Percentiles rank a stretch among this genome's conserved stretches.
These are phyloP conservation scores for Diaporthe sp. DNA, from an alignment of 2,329 filamentous ascomycete species.

Conservation along the genomic window DNA sequence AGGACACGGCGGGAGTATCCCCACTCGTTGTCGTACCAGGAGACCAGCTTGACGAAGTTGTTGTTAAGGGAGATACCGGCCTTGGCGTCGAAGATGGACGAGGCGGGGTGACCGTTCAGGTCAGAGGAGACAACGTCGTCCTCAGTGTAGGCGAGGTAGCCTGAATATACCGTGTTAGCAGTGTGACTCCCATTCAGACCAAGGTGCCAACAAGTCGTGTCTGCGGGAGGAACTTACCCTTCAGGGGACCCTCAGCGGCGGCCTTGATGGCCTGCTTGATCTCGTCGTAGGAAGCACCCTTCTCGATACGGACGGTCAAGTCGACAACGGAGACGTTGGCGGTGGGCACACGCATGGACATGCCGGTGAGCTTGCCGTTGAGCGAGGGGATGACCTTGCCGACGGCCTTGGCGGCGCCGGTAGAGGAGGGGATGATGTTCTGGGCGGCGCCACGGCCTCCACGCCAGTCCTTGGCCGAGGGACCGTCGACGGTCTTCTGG, in stretches of 20 bases:
- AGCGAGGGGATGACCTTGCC: constrained; percentile 99
- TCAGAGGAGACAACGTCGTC: constrained; percentile 96
- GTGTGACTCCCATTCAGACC: not conserved
- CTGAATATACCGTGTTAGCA: constrained; percentile 57
- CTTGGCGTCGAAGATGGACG: constrained; percentile 99
- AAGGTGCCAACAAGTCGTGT: not conserved
- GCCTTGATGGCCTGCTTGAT: constrained; percentile 95
- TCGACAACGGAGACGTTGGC: constrained; percentile 99
- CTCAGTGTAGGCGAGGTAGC: constrained; percentile 94
- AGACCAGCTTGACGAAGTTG: constrained; percentile 98
- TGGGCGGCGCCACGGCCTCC: constrained; percentile 98
- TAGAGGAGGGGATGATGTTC: constrained; percentile 99
- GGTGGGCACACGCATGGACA: constrained; percentile 99
- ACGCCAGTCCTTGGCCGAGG: constrained; percentile 98
- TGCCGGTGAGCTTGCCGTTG: constrained; percentile 99
- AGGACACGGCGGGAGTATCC: constrained; percentile 97
- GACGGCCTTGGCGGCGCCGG: constrained; percentile 99
- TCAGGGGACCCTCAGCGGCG: constrained; percentile 85
- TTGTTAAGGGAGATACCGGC: constrained; percentile 98
- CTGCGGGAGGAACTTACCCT: constrained; percentile 74
- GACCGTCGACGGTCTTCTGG: constrained; percentile 99
- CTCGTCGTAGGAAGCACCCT: constrained; percentile 87
- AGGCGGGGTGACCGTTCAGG: constrained; percentile 91
- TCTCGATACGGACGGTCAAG: constrained; percentile 94
- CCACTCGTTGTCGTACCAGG: constrained; percentile 99